phyloP scores from a whole-genome alignment of 305 asterid species.

The Coffea humblotiana region DNA sequence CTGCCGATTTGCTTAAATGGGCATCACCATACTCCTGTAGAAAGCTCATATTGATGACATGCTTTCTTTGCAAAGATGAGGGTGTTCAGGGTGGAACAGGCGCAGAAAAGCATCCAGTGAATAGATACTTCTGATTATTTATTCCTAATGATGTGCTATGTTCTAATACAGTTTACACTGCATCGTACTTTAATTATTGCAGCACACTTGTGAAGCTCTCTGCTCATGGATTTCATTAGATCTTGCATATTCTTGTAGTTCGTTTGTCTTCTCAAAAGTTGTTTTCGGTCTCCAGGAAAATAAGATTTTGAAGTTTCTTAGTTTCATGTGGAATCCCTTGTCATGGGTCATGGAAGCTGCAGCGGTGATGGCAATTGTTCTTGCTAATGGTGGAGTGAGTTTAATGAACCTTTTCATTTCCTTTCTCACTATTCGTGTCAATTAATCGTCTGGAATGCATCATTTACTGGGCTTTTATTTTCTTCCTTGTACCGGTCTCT shows the following conservation, averaged over 20 bases:
- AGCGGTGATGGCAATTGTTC: constrained; percentile 26
- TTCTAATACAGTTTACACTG: not conserved
- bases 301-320: constrained; percentile 28
- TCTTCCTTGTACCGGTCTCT: not conserved
- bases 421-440: not conserved
- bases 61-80: not conserved
- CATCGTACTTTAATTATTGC: not conserved
- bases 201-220: not conserved
- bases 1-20: not conserved
- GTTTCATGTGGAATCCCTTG: constrained; percentile 38
- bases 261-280: not conserved
- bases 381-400: constrained; percentile 34
- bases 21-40: not conserved
- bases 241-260: not conserved
- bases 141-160: not conserved
- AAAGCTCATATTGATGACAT: not conserved
- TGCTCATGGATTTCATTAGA: not conserved
- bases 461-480: not conserved
- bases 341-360: constrained; percentile 38
- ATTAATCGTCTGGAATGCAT: not conserved
- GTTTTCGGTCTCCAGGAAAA: constrained; percentile 18
- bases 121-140: not conserved
- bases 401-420: not conserved
- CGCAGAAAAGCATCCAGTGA: not conserved
- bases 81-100: not conserved